These are phyloP conservation scores for Cyberlindnera amylophila DNA, from an alignment of 805 yeast genomes.

Conservation along the genomic window DNA sequence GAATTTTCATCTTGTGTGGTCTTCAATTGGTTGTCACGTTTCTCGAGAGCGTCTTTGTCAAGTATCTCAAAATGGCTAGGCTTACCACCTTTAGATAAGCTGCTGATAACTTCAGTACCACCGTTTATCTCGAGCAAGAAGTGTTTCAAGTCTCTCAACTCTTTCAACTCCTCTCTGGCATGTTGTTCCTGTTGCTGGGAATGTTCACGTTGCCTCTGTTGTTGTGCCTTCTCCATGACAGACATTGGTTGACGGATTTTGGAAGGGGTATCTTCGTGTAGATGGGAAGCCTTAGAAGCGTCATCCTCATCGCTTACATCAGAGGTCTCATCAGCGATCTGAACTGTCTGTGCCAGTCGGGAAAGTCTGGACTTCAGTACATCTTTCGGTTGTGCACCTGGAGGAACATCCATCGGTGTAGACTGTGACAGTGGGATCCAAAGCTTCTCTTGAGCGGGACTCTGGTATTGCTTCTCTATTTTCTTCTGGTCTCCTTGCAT, in stretches of 20 bases:
- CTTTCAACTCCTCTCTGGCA: constrained; percentile 17
- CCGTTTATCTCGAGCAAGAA: constrained; percentile 16
- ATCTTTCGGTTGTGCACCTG: constrained; percentile 25
- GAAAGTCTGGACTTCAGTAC: constrained; percentile 25
- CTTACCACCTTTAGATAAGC: not conserved
- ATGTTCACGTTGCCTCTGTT: constrained; percentile 4
- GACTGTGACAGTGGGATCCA: constrained; percentile 27
- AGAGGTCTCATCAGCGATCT: constrained; percentile 10
- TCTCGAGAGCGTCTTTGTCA: not conserved
- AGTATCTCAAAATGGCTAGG: constrained; percentile 3
- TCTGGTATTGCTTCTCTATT: not conserved
- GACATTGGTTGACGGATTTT: constrained; percentile 13
- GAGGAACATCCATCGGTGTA: constrained; percentile 21
- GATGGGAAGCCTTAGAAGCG: constrained; percentile 7
- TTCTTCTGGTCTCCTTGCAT: not conserved
- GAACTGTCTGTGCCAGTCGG: constrained; percentile 18
- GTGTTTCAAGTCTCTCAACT: constrained; percentile 19
- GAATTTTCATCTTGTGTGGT: not conserved
- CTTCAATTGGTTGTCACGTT: not conserved
- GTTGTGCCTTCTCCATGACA: constrained; percentile 5
- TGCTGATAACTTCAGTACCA: constrained; percentile 1
- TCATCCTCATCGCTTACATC: constrained; percentile 11
- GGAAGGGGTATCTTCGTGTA: constrained; percentile 24
- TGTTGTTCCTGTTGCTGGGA: constrained; percentile 1
- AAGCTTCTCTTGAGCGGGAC: constrained; percentile 18